Conservation (phyloP, 139 green algal species). For the Chlorokybus atmophyticus region DNA sequence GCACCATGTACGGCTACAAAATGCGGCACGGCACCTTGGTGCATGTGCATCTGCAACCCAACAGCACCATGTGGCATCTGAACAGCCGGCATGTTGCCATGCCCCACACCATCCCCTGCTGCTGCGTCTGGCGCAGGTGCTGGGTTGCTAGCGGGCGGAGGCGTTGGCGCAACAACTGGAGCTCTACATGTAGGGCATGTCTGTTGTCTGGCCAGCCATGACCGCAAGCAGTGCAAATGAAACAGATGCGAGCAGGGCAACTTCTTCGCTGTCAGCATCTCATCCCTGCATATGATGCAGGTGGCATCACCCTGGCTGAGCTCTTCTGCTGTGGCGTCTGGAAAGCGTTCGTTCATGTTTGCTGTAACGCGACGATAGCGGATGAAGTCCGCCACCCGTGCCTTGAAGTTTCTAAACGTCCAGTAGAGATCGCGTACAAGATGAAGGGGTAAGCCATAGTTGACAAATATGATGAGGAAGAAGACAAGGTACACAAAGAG, state of each 20-base stretch:
- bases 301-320: slow-evolving; percentile 58
- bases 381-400: slow-evolving; percentile 80
- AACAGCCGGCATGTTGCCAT: too few species aligned
- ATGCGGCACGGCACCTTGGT: too few species aligned
- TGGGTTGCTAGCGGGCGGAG: too few species aligned
- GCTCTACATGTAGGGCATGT: slow-evolving; percentile 68
- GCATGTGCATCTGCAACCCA: too few species aligned
- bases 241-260: slow-evolving; percentile 86
- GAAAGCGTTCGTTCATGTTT: slow-evolving; percentile 81
- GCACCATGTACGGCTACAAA: too few species aligned
- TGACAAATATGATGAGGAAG: slow-evolving; percentile 88
- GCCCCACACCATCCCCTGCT: too few species aligned
- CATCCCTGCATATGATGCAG: slow-evolving; percentile 96
- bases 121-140: too few species aligned
- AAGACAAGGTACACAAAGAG: slow-evolving; percentile 91
- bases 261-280: slow-evolving; percentile 78
- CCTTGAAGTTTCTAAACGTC: slow-evolving; percentile 88
- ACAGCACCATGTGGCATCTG: too few species aligned
- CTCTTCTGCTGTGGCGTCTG: slow-evolving; percentile 74
- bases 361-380: slow-evolving; percentile 76
- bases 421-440: slow-evolving; percentile 89
- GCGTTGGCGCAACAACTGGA: slow-evolving; percentile 46
- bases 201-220: slow-evolving; percentile 96
- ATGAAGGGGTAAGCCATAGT: slow-evolving; percentile 91
- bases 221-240: slow-evolving; percentile 88